These are phyloP conservation scores for Pythium chondricola DNA, from an alignment of 352 stramenopile genomes.

Conservation along the genomic window DNA sequence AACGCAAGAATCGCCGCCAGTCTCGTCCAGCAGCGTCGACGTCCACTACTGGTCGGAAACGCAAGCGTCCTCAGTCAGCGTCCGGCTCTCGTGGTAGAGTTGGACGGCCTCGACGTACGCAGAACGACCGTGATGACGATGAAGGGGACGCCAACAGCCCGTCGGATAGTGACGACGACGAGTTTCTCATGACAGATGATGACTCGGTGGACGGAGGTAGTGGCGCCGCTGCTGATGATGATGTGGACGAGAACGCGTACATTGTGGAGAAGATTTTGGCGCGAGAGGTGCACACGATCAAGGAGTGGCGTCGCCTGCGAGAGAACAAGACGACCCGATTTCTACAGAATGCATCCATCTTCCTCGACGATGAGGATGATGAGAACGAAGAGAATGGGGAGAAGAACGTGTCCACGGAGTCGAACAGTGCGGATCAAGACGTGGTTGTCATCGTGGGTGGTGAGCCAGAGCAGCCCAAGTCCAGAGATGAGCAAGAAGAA, in stretches of 20 bases:
- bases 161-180: slow-evolving; percentile 3
- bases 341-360: slow-evolving; percentile 76
- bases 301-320: slow-evolving; percentile 75
- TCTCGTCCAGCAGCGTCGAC: background rate
- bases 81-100: background rate
- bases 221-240: slow-evolving; percentile 16
- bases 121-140: background rate
- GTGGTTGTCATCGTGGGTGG: slow-evolving; percentile 16
- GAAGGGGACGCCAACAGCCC: background rate
- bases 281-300: slow-evolving; percentile 67
- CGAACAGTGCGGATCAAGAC: slow-evolving; percentile 4
- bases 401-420: background rate
- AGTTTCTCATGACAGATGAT: background rate
- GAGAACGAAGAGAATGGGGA: slow-evolving; percentile 16
- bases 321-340: slow-evolving; percentile 71
- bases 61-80: slow-evolving; percentile 14
- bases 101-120: background rate
- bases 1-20: too few species aligned
- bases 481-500: slow-evolving; percentile 27
- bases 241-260: slow-evolving; percentile 60
- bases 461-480: background rate
- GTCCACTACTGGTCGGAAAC: slow-evolving; percentile 11
- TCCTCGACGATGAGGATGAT: slow-evolving; percentile 53
- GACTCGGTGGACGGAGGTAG: slow-evolving; percentile 6
- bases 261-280: slow-evolving; percentile 82